These are phyloP conservation scores for Coemansia sp. DNA, from an alignment of 192 early-diverging fungal species.

Conservation along the genomic window DNA sequence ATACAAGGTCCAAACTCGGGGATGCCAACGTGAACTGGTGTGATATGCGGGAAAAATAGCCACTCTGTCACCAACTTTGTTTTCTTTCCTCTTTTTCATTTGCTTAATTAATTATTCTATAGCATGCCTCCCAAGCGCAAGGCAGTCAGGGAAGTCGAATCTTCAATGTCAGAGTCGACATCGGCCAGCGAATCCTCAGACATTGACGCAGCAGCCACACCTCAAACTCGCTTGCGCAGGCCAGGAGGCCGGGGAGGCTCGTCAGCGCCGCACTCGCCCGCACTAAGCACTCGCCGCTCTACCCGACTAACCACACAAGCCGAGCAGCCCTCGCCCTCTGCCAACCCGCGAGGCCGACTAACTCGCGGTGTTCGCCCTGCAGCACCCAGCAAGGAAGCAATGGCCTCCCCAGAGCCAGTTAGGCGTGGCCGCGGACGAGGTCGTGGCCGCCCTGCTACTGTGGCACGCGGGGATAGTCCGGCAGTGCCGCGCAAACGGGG, in stretches of 20 bases:
- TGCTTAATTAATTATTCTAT: not conserved
- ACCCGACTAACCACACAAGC: slow-evolving; percentile 25
- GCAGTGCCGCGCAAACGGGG: not conserved
- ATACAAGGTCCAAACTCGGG: not conserved
- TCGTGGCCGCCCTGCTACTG: slow-evolving; percentile 11
- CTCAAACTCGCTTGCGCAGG: slow-evolving; percentile 18
- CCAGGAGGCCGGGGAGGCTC: not conserved
- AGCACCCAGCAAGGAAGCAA: not conserved
- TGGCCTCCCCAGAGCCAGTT: not conserved
- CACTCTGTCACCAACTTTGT: not conserved
- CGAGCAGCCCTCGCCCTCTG: slow-evolving; percentile 12
- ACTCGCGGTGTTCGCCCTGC: slow-evolving; percentile 28
- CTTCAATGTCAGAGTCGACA: slow-evolving; percentile 7
- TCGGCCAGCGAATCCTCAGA: slow-evolving; percentile 19
- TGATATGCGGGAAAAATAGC: not conserved
- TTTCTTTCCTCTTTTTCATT: slow-evolving; percentile 7
- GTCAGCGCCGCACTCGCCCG: slow-evolving; percentile 20
- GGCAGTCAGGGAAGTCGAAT: slow-evolving; percentile 11
- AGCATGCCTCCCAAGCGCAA: slow-evolving; percentile 45
- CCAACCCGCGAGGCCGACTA: slow-evolving; percentile 31
- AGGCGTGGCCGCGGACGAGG: slow-evolving; percentile 13
- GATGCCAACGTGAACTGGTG: not conserved
- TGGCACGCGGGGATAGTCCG: not conserved
- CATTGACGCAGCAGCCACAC: slow-evolving; percentile 13
- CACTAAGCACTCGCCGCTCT: slow-evolving; percentile 37